Evolutionary conservation across 2,329 filamentous ascomycete genomes (phyloP).

Genomic region (Trematosphaeria pertusa): DNA sequence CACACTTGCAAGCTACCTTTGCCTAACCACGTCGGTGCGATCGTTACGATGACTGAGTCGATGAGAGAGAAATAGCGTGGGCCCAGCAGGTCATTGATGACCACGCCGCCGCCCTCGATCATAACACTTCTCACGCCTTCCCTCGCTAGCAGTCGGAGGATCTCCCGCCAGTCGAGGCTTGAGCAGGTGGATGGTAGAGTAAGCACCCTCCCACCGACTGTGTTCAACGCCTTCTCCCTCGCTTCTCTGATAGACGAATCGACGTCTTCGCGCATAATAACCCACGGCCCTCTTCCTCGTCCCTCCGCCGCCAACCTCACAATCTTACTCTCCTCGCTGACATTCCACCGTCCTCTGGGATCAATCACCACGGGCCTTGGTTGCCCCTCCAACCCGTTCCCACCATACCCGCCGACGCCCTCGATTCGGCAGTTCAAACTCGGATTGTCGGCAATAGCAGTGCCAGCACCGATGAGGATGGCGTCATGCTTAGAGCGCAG

Average conservation of each 20-base stretch:
- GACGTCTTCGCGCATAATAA: slow-evolving; percentile 58
- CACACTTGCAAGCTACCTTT: slow-evolving; percentile 80
- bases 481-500: slow-evolving; percentile 82
- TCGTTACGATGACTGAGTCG: slow-evolving; percentile 82
- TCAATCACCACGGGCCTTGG: slow-evolving; percentile 86
- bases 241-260: slow-evolving; percentile 11
- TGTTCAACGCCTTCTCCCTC: slow-evolving; percentile 42
- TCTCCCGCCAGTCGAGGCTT: slow-evolving; percentile 62
- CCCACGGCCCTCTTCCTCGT: slow-evolving; percentile 74
- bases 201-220: slow-evolving; percentile 29
- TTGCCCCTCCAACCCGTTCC: slow-evolving; percentile 63
- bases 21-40: slow-evolving; percentile 91
- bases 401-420: slow-evolving; percentile 64
- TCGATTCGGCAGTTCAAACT: slow-evolving; percentile 81
- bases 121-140: slow-evolving; percentile 79
- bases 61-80: slow-evolving; percentile 67
- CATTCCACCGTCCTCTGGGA: slow-evolving; percentile 75
- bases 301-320: slow-evolving; percentile 69
- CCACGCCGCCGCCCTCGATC: slow-evolving; percentile 84
- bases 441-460: slow-evolving; percentile 84
- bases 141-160: slow-evolving; percentile 64
- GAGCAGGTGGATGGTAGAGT: not conserved
- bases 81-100: slow-evolving; percentile 83
- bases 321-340: slow-evolving; percentile 67
- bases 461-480: slow-evolving; percentile 85